These are phyloP conservation scores for Calonectria pteridis DNA, from an alignment of 2,329 filamentous ascomycete species.

Conservation along the genomic window DNA sequence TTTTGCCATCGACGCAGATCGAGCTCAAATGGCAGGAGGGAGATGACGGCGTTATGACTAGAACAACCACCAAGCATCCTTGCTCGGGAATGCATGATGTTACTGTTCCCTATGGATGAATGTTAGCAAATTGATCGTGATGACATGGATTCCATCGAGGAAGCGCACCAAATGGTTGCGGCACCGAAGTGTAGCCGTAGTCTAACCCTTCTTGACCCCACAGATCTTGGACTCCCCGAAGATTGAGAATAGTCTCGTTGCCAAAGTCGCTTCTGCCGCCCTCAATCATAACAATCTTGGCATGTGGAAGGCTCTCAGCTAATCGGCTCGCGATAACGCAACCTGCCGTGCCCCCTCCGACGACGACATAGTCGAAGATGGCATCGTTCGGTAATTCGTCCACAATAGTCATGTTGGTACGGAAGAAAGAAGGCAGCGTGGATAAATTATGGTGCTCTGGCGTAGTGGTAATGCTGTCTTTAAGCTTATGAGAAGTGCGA, in stretches of 20 bases:
- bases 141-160: background rate
- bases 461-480: background rate
- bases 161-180: slow-evolving; percentile 66
- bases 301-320: background rate
- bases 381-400: background rate
- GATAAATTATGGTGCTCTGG: background rate
- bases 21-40: slow-evolving; percentile 53
- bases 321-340: slow-evolving; percentile 14
- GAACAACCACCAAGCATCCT: slow-evolving; percentile 90
- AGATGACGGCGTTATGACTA: slow-evolving; percentile 87
- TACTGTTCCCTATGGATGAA: slow-evolving; percentile 73
- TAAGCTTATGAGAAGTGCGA: background rate
- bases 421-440: background rate
- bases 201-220: slow-evolving; percentile 81
- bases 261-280: slow-evolving; percentile 84
- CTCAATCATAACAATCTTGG: slow-evolving; percentile 79
- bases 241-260: slow-evolving; percentile 55
- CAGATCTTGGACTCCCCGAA: slow-evolving; percentile 54
- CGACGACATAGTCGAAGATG: slow-evolving; percentile 3
- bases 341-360: slow-evolving; percentile 15
- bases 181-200: slow-evolving; percentile 82
- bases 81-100: slow-evolving; percentile 85
- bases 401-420: background rate
- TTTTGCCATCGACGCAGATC: slow-evolving; percentile 73
- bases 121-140: background rate